Evolutionary conservation across 179 eudicot species (phyloP).

Genomic region (Gypsophila paniculata): DNA sequence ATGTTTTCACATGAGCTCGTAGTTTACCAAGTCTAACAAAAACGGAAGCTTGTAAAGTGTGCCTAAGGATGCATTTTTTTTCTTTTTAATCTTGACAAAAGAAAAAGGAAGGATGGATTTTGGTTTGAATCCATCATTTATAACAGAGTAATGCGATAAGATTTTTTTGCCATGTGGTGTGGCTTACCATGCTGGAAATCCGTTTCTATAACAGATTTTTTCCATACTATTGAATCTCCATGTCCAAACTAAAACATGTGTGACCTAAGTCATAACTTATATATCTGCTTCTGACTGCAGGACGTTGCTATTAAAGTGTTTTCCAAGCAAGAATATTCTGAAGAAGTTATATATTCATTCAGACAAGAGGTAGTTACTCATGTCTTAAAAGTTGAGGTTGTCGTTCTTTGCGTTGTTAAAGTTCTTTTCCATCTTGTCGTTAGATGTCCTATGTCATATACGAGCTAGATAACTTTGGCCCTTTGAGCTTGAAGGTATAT

Average conservation of each 20-base stretch:
- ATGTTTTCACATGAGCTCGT: neutral
- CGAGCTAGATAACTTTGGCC: neutral
- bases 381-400: neutral
- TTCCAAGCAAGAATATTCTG: constrained; percentile 83
- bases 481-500: neutral
- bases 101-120: neutral
- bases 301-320: constrained; percentile 96
- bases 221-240: neutral
- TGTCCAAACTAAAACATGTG: constrained; percentile 1
- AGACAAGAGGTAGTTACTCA: constrained; percentile 69
- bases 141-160: neutral
- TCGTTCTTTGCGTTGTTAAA: neutral
- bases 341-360: constrained; percentile 69
- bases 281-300: constrained; percentile 40
- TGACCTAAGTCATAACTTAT: neutral
- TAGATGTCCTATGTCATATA: neutral
- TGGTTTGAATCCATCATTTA: neutral
- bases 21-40: neutral
- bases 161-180: constrained; percentile 10
- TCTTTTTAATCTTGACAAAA: neutral
- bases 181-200: neutral
- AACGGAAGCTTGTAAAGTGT: constrained; percentile 2
- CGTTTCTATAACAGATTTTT: neutral
- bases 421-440: constrained; percentile 10
- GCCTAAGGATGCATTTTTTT: neutral